Evolutionary conservation across 2,329 filamentous ascomycete genomes (phyloP), one percentile per base, ranked within the genome.

Genomic region (Kalmusia sp.): DNA sequence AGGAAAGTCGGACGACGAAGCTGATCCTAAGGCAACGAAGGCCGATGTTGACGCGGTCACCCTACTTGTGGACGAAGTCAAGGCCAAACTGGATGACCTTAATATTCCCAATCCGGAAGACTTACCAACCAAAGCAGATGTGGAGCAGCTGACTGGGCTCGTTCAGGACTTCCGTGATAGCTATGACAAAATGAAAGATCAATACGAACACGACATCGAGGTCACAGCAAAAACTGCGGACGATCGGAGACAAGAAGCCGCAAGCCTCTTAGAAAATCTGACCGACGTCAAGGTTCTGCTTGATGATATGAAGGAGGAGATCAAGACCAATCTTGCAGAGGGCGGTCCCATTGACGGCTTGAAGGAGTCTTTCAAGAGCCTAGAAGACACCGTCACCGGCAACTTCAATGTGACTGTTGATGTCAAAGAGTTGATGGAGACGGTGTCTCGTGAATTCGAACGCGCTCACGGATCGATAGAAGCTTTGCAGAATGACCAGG

Each of bases 371-470:
- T 77, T 87, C 49, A 90, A 93, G 63, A 84, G 84, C 5, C 78
- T 97, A 2, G 85, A 91, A 53, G 88, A 90, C 61, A 79, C 88
- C 14, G 80, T 92, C 1, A 85, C 67, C 25, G 62, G 69, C n/a
- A 77, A 77, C 48, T 72, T 74, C 58, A 75, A 73, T 33, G 65
- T 80, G 50, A 74, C 72, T 28, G 70, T 73, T n/a, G 79, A 81
- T 51, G 72, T 82, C 45, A 80, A 90, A 60, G 80, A 83, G 37
- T 79, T 93, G 53, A 81, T 87, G 65, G 87, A 90, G 65, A 85
- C 87, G 2, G 87, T 98, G 75, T 92, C 90, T 72, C 79, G 84
- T 1, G 93, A 97, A 69, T 96, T 98, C 55, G 92, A 97, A 65
- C 90, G 93, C 58, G 88, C 91, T 9, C 89, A 91, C 62, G 87